Evolutionary conservation across 2,329 filamentous ascomycete species (phyloP).

Genomic region (Eutypella sp.): DNA sequence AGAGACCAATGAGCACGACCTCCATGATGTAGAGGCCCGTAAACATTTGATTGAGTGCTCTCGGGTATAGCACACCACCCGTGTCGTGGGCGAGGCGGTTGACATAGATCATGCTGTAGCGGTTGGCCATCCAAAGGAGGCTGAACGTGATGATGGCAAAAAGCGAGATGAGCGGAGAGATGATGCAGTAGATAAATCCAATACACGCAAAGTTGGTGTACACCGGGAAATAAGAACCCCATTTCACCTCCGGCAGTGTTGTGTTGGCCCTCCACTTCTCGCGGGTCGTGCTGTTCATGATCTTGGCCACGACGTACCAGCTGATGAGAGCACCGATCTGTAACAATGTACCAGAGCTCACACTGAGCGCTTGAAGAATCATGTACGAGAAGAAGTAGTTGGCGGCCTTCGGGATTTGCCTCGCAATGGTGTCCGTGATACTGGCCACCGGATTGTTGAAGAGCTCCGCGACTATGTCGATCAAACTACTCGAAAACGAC

Average conservation of each 20-base stretch:
- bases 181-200: constrained; percentile 79
- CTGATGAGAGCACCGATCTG: constrained; percentile 74
- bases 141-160: constrained; percentile 92
- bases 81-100: constrained; percentile 86
- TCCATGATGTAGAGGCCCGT: constrained; percentile 95
- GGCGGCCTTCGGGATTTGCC: constrained; percentile 76
- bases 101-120: constrained; percentile 96
- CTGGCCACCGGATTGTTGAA: constrained; percentile 51
- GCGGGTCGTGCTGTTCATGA: constrained; percentile 75
- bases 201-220: constrained; percentile 98
- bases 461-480: constrained; percentile 57
- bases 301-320: constrained; percentile 76
- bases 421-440: constrained; percentile 67
- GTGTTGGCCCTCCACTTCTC: constrained; percentile 86
- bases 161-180: constrained; percentile 83
- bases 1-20: constrained; percentile 80
- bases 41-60: constrained; percentile 92
- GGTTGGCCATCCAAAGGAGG: constrained; percentile 88
- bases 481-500: constrained; percentile 68
- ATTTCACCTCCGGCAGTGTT: constrained; percentile 69
- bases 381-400: constrained; percentile 99
- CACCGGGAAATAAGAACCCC: constrained; percentile 92
- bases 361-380: constrained; percentile 87
- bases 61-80: constrained; percentile 84
- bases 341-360: constrained; percentile 81